Percentiles rank a stretch among this genome's conserved stretches.
Conservation (phyloP, 2,329 filamentous ascomycete genomes). For the Clonostachys solani region DNA sequence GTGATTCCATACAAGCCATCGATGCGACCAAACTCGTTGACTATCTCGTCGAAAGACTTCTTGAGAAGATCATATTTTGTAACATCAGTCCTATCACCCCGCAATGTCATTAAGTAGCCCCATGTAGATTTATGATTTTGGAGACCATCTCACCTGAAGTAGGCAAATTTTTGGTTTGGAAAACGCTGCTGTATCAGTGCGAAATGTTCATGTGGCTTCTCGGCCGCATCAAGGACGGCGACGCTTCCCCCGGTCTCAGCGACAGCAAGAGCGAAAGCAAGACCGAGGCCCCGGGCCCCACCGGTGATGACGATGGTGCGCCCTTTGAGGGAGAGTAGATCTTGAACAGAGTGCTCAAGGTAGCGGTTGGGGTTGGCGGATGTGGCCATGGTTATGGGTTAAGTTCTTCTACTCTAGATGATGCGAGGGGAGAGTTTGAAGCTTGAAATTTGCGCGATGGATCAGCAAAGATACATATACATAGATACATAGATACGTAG, state of each 20-base stretch:
- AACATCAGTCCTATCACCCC: neutral
- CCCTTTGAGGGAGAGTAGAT: slow-evolving; percentile 25
- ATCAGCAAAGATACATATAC: too few relatives aligned
- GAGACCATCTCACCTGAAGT: neutral
- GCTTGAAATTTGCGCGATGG: too few relatives aligned
- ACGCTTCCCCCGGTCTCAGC: slow-evolving; percentile 37
- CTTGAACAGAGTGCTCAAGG: slow-evolving; percentile 25
- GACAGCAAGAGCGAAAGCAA: slow-evolving; percentile 35
- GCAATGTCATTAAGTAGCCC: neutral
- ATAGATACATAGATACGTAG: too few relatives aligned
- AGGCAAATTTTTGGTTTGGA: too few relatives aligned
- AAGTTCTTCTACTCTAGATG: too few relatives aligned
- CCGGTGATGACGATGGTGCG: slow-evolving; percentile 36
- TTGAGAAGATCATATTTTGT: neutral
- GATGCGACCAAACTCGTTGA: neutral
- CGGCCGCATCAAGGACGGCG: slow-evolving; percentile 12
- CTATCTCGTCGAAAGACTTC: neutral
- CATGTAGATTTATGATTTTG: neutral
- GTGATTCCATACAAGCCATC: neutral
- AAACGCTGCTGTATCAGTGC: slow-evolving; percentile 4
- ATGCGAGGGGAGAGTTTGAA: too few relatives aligned
- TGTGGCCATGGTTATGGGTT: neutral
- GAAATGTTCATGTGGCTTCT: slow-evolving; percentile 10
- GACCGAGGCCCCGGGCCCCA: slow-evolving; percentile 37
- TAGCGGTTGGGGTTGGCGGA: slow-evolving; percentile 24